Base-by-base conservation (phyloP, 768 basidiomycete genomes). In the Termitomyces sp. region DNA sequence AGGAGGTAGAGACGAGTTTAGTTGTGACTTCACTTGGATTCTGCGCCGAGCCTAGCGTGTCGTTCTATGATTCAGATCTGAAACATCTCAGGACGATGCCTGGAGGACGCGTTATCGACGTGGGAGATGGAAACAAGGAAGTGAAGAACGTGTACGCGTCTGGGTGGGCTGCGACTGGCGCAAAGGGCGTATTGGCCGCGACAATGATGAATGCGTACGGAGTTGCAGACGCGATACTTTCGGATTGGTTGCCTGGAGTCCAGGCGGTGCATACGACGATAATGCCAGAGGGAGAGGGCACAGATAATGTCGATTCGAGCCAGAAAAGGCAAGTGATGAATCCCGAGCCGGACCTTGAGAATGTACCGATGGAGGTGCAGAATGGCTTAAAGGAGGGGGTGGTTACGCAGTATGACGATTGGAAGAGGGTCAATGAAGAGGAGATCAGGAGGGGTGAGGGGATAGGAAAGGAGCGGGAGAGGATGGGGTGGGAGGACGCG, bases 201-300 rank as follows among this genome's bases (percentile, higher is more conserved):
- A 97, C 97, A 35, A 94, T 99, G 94, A 84, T 92, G 70, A 81
- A 97, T 66, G 91, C 95, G 21, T 93, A 94, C 66, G 78, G 79
- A 3, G 84, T 91, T 2, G 87, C 91, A 2, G 84, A 89, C 40
- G 73, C 79, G 0, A 81, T 98, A 52, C 59, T 93, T 1, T 70
- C 73, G 1, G 94, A 95, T 63, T 77, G 68, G 66, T 53, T 65
- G n/a, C 43, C 59, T 42, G 43, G 45, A 2, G 31, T 33, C 33
- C 21, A 15, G 14, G 41, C 31, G 9, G 54, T 42, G 8, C 26
- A 41, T 38, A 48, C 40, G 21, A 42, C 46, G 17, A 28, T 19
- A 35, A 56, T 44, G 40, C 62, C 26, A 3, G 28, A 35, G 19
- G n/a, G 38, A 33, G 55, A 48, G 37, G 12, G 40, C 21, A 11